Base-by-base conservation (phyloP, 192 early-diverging fungal genomes). In the Linnemannia hyalina region DNA sequence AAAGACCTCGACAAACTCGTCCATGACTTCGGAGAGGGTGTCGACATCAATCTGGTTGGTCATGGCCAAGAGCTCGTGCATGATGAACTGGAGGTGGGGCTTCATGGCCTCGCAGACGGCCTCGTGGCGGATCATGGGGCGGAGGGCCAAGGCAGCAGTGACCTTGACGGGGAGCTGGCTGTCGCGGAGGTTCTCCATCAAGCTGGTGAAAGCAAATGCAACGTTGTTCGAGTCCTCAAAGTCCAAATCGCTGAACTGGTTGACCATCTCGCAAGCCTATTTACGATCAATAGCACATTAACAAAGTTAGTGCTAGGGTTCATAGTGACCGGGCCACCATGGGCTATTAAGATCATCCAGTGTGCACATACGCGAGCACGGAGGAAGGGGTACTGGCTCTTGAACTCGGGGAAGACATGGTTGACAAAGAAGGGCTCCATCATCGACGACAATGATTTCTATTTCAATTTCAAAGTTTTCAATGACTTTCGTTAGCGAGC, bases 31-130 rank as follows among this genome's bases (percentile, higher is more conserved):
- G 0, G 97, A 92, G 9, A 99, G 90, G 10, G 95, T 96, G 82
- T 99, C 98, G 82, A 97, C 92, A 88, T 99, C 98, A 73, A 98
- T 97, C 85, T 97, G 92, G 90, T 98, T 97, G 0, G 95, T 98
- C 74, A 98, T 90, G 52, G 93, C 92, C 68, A 99, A 88, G 65
- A 99, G 91, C 69, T 91, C 92, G 85, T 97, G 94, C 95, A 99
- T 98, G 42, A 98, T 93, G 60, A 93, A 89, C 44, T 96, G 94
- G n/a, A 97, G 90, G 54, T 94, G 94, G 35, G 94, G 95, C 78
- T 93, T 91, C 83, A 99, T 89, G 10, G 93, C 93, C n/a, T 94
- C 90, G 77, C 91, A 91, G 18, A 96, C 92, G 49, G 81, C 82
- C 46, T 95, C 94, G 88, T 96, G 91, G 55, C 92, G 92, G 68